Evolutionary conservation across 345 rosid species (phyloP), one percentile per base, ranked within the genome.

Genomic region (Passiflora organensis): DNA sequence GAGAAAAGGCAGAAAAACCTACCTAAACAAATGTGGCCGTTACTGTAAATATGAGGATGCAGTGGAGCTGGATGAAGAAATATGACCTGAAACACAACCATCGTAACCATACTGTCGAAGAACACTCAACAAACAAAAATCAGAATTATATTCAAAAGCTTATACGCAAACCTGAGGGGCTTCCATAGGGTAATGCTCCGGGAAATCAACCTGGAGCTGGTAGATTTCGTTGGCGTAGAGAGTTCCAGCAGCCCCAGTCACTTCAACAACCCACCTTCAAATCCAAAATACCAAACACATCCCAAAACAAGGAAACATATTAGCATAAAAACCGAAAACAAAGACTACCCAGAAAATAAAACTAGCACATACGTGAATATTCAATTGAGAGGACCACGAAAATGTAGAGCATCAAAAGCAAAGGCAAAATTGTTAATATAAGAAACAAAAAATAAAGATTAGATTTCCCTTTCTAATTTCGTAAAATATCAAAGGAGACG

Each of bases 141-240:
- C n/a, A 28, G 34, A 28, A 28, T 8, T 2, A 28, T 8, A 28
- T 3, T 8, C 8, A 28, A 28, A 28, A 28, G 34, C 34, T 28
- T 28, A 3, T 28, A 3, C 8, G 3, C 46, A 59, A 54, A 89
- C 97, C 89, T 93, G 99, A 1, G 97, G 99, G 0, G 99, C 91
- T 74, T 94, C 99, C 97, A 89, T 94, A 11, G 99, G 99, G 65
- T 94, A 94, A 67, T 85, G 91, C 64, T 86, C 99, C 6, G 99
- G 96, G 53, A 94, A 94, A 75, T 94, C 99, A 60, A 87, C 99
- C 77, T 94, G 99, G 70, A 94, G 95, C 69, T 89, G 96, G 72
- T 81, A 94, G 2, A 80, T 85, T 48, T 94, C 99, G 39, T 82
- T 83, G 2, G 88, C 76, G 34, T 94, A 94, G 1, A 94, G 76